Percentiles rank a stretch among this genome's conserved stretches.
Conservation (phyloP, 495 filamentous ascomycete genomes). For the Barbatosphaeria neglecta region DNA sequence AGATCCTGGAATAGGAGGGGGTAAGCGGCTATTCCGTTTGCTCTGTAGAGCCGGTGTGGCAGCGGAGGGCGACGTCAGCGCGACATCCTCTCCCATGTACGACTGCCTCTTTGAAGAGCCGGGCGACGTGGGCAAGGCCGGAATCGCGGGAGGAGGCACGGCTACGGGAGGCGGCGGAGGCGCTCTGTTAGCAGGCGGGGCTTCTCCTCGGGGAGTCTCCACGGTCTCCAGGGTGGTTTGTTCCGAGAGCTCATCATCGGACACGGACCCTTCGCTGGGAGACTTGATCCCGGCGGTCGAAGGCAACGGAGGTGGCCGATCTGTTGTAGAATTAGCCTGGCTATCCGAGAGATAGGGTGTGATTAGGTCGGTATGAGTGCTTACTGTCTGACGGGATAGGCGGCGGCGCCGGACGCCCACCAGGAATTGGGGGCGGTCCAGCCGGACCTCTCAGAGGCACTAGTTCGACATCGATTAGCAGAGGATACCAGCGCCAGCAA, state of each 20-base stretch:
- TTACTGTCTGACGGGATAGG: slow-evolving; percentile 58
- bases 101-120: slow-evolving; percentile 38
- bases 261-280: slow-evolving; percentile 71
- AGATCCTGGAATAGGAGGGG: slow-evolving; percentile 36
- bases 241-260: slow-evolving; percentile 86
- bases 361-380: slow-evolving; percentile 17
- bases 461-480: slow-evolving; percentile 14
- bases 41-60: slow-evolving; percentile 21
- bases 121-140: slow-evolving; percentile 43
- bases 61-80: slow-evolving; percentile 30
- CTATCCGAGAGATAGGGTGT: slow-evolving; percentile 2
- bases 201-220: slow-evolving; percentile 29
- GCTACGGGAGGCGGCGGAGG: slow-evolving; percentile 38
- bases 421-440: slow-evolving; percentile 47
- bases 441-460: slow-evolving; percentile 23
- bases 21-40: slow-evolving; percentile 41
- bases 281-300: slow-evolving; percentile 43
- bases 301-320: slow-evolving; percentile 43
- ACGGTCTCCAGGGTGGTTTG: slow-evolving; percentile 28
- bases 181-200: slow-evolving; percentile 19
- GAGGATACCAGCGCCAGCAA: too few relatives aligned
- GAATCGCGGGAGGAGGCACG: slow-evolving; percentile 34
- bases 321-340: slow-evolving; percentile 37
- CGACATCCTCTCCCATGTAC: slow-evolving; percentile 33
- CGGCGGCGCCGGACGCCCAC: slow-evolving; percentile 54